These are phyloP conservation scores for Ophidiomyces ophidiicola DNA, from an alignment of 2,329 filamentous ascomycete species.

Conservation along the genomic window DNA sequence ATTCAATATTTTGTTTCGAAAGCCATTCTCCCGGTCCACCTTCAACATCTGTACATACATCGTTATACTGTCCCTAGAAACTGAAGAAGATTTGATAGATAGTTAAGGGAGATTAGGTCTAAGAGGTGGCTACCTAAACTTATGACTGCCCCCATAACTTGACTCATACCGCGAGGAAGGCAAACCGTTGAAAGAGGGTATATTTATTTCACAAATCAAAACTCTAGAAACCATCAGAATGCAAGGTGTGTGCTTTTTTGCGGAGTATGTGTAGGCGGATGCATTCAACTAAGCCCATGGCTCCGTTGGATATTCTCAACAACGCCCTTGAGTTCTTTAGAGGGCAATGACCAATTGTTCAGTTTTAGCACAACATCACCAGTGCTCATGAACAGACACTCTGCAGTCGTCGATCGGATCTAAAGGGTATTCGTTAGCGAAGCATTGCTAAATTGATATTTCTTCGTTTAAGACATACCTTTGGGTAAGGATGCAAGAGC, in stretches of 20 bases:
- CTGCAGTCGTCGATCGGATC: conserved; percentile 28
- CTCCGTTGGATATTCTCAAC: conserved; percentile 19
- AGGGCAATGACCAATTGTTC: conserved; percentile 27
- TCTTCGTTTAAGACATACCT: conserved; percentile 40
- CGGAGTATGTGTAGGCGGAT: not conserved
- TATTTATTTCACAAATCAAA: not conserved
- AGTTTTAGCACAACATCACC: conserved; percentile 21
- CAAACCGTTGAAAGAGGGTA: not conserved
- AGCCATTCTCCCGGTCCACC: no score
- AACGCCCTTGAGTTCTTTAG: conserved; percentile 25
- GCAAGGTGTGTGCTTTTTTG: not conserved
- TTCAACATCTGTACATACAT: no score
- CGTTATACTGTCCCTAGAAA: no score
- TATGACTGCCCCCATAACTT: no score
- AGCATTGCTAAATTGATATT: not conserved
- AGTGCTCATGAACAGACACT: conserved; percentile 28
- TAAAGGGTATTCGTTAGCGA: conserved; percentile 16
- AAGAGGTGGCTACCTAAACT: no score
- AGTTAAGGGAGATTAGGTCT: no score
- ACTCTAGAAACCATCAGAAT: not conserved
- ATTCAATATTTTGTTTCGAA: no score
- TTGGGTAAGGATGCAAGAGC: conserved; percentile 71
- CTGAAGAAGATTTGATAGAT: no score
- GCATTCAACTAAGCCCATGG: not conserved
- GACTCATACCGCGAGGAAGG: no score